Conservation (phyloP, 2,329 filamentous ascomycete genomes). For the Emericellopsis cladophorae region DNA sequence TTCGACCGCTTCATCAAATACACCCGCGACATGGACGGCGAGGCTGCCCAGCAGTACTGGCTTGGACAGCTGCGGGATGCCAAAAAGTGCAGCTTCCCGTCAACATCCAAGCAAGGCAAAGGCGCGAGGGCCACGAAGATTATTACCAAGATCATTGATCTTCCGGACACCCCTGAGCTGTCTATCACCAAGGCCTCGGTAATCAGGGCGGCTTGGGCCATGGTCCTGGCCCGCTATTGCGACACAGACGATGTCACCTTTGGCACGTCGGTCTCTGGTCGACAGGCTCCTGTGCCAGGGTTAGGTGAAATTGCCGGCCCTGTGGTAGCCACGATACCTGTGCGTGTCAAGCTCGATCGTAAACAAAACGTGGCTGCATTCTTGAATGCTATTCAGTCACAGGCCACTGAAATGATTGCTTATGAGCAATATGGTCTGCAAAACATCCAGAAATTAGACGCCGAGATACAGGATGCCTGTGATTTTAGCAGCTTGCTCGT, state of each 20-base stretch:
- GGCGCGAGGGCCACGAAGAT: neutral
- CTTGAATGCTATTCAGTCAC: conserved; percentile 5
- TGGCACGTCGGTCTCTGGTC: conserved; percentile 8
- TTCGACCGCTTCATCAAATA: conserved; percentile 1
- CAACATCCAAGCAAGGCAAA: neutral
- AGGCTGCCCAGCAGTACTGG: neutral
- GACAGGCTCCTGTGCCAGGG: conserved; percentile 8
- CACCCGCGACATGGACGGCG: neutral
- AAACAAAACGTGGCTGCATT: conserved; percentile 5
- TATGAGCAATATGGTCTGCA: conserved; percentile 6
- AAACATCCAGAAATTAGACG: conserved; percentile 3
- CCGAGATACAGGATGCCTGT: conserved; percentile 3
- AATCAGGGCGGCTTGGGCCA: conserved; percentile 8
- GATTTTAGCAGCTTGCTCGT: conserved; percentile 6
- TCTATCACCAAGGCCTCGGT: conserved; percentile 8
- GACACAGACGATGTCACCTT: conserved; percentile 8
- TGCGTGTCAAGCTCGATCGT: conserved; percentile 2
- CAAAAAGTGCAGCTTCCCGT: neutral
- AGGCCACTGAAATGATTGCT: conserved; percentile 3
- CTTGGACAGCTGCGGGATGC: conserved; percentile 1
- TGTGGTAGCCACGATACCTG: conserved; percentile 8
- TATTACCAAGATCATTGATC: neutral
- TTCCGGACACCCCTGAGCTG: neutral
- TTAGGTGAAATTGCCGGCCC: conserved; percentile 9
- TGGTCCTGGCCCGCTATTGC: conserved; percentile 5